Conservation (phyloP, 805 yeast species). For the Hanseniaspora taiwanica region DNA sequence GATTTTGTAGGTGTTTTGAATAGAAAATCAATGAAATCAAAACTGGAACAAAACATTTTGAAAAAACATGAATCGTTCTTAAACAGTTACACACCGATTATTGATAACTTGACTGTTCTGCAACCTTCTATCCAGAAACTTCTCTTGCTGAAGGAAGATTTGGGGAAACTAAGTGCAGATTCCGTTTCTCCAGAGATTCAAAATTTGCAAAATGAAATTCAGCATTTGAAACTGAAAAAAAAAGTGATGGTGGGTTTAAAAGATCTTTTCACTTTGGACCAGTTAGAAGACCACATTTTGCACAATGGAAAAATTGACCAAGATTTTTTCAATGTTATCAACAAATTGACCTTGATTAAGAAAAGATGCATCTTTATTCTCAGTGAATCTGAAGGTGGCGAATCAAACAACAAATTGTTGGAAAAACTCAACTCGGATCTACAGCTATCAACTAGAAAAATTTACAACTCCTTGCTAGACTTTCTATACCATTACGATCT, state of each 20-base stretch:
- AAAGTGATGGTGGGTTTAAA: constrained; percentile 39
- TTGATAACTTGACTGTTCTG: constrained; percentile 10
- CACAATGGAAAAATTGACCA: constrained; percentile 27
- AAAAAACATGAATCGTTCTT: constrained; percentile 3
- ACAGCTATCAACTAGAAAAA: constrained; percentile 39
- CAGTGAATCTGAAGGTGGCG: constrained; percentile 52
- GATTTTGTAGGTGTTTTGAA: constrained; percentile 43
- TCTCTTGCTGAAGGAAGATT: constrained; percentile 7
- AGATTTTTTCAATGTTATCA: constrained; percentile 47
- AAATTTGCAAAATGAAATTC: constrained; percentile 9
- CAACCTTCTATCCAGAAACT: constrained; percentile 6
- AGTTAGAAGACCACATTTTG: constrained; percentile 55
- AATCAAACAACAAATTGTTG: constrained; percentile 54
- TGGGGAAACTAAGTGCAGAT: constrained; percentile 7
- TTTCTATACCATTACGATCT: constrained; percentile 20
- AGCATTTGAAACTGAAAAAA: constrained; percentile 30
- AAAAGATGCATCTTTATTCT: constrained; percentile 57
- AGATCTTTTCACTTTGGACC: constrained; percentile 51
- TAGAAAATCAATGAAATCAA: constrained; percentile 34
- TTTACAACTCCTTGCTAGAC: constrained; percentile 30
- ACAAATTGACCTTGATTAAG: constrained; percentile 51
- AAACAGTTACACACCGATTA: constrained; percentile 1
- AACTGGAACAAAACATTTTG: constrained; percentile 3
- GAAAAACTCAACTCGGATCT: constrained; percentile 39
- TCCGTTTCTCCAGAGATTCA: constrained; percentile 9